Evolutionary conservation across 2,329 filamentous ascomycete species (phyloP), one percentile per base, ranked within the genome.

Genomic region (Penicillium hesseltinei): DNA sequence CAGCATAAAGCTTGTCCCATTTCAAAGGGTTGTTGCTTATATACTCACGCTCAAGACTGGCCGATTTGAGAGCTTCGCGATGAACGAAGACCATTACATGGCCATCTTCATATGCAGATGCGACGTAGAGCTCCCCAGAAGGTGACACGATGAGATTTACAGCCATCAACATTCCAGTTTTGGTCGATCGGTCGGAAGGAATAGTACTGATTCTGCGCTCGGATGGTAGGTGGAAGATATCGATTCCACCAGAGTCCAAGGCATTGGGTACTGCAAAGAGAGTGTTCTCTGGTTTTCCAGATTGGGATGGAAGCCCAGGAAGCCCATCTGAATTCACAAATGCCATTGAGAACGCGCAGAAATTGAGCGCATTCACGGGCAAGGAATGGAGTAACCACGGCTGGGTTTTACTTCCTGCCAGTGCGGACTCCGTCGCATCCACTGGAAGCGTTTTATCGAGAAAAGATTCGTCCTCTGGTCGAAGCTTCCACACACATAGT

Each of bases 351-450:
- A 58, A 78, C 58, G 69, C 87, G 88, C 94, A 99, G 72, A 97
- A 99, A 71, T 97, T 99, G 77, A 97, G 84, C 1, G 93, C 91
- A 69, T 97, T 97, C 43, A 97, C 91, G 5, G 89, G 81, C 5
- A 99, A 78, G 4, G 90, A 83, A 73, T 96, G 85, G 23, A 96
- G 74, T n/a, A 97, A 78, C 91, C 91, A 96, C 31, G 94, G 94
- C 66, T 73, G 69, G 17, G 51, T 61, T 25, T 87, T 82, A 19
- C 82, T 83, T 31, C 71, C 62, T 77, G 82, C 25, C 35, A 61
- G 38, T 29, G 56, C 73, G 45, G 73, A 75, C 29, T 72, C 73
- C 2, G 71, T 77, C 46, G 77, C 75, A 60, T 95, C 90, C 33
- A 93, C 82, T 0, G 93, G 93, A 13, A 95, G 78, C 9, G 78